These are phyloP conservation scores for Epichloe aotearoae DNA, from an alignment of 2,329 filamentous ascomycete genomes.

Conservation along the genomic window DNA sequence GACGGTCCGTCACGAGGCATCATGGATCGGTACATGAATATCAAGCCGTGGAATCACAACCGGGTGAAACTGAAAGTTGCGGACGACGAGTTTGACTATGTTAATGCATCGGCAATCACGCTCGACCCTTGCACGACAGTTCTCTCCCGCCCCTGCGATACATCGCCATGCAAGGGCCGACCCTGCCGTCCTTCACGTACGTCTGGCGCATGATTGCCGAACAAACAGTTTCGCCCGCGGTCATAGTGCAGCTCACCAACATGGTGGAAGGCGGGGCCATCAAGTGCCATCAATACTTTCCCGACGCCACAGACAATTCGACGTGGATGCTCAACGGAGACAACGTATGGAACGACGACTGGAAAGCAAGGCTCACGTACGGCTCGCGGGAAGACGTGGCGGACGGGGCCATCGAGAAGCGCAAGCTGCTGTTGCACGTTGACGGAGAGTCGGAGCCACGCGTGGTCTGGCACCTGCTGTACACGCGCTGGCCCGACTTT, in stretches of 20 bases:
- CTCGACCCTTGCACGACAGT: slow-evolving; percentile 30
- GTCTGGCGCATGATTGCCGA: slow-evolving; percentile 95
- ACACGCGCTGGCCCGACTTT: slow-evolving; percentile 83
- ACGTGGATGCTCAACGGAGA: slow-evolving; percentile 46
- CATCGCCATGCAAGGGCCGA: slow-evolving; percentile 91
- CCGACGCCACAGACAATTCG: slow-evolving; percentile 38
- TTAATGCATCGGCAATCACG: slow-evolving; percentile 65
- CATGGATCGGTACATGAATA: slow-evolving; percentile 78
- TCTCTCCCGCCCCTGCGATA: slow-evolving; percentile 41
- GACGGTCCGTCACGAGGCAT: slow-evolving; percentile 16
- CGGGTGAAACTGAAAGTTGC: slow-evolving; percentile 71
- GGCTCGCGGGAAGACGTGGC: slow-evolving; percentile 44
- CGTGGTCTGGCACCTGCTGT: slow-evolving; percentile 71
- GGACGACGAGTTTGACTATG: slow-evolving; percentile 59
- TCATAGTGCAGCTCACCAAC: slow-evolving; percentile 91
- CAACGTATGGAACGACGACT: slow-evolving; percentile 52
- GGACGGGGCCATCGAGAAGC: slow-evolving; percentile 53
- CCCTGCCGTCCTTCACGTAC: slow-evolving; percentile 58
- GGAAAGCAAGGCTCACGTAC: slow-evolving; percentile 56
- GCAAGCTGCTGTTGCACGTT: slow-evolving; percentile 53
- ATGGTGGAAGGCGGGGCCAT: slow-evolving; percentile 64
- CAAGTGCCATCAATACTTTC: slow-evolving; percentile 88
- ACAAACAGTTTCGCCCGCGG: slow-evolving; percentile 55
- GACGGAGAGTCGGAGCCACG: slow-evolving; percentile 34
- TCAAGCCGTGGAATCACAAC: slow-evolving; percentile 81